Evolutionary conservation across 805 yeast species (phyloP).

Genomic region (Helenozyma rhizophorensis): DNA sequence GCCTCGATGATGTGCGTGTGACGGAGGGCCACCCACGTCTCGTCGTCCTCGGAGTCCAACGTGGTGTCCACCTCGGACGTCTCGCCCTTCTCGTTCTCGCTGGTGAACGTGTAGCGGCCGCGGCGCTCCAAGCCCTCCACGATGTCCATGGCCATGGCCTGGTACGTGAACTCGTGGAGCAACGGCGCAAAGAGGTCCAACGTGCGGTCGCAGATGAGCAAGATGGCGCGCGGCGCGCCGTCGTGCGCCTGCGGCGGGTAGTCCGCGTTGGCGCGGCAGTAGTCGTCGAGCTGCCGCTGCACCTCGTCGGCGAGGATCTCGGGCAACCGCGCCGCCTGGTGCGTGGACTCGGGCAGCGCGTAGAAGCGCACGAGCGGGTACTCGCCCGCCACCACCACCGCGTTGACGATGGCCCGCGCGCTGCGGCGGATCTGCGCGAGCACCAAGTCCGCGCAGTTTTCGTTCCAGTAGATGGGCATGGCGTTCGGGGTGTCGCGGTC

Average conservation of each 20-base stretch:
- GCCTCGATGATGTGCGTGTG: constrained; percentile 75
- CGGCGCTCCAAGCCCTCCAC: constrained; percentile 39
- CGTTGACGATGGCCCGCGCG: constrained; percentile 61
- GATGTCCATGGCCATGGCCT: constrained; percentile 86
- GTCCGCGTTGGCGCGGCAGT: constrained; percentile 63
- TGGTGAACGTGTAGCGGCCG: constrained; percentile 46
- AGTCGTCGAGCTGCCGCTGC: constrained; percentile 67
- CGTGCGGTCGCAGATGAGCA: constrained; percentile 78
- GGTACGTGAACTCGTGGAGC: constrained; percentile 85
- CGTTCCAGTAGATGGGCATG: constrained; percentile 69
- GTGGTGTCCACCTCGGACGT: constrained; percentile 26
- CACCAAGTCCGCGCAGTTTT: constrained; percentile 57
- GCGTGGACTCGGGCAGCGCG: constrained; percentile 44
- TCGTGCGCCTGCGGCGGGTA: constrained; percentile 53
- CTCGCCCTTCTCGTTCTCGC: constrained; percentile 50
- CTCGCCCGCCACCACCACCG: constrained; percentile 80
- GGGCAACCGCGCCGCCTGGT: constrained; percentile 58
- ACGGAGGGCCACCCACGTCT: constrained; percentile 66
- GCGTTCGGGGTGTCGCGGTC: constrained; percentile 48
- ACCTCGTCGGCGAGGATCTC: constrained; percentile 68
- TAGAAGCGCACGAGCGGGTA: constrained; percentile 82
- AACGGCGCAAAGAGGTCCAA: constrained; percentile 80
- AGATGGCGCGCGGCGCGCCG: constrained; percentile 62
- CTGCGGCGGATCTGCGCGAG: constrained; percentile 52
- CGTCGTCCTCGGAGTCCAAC: constrained; percentile 60